Evolutionary conservation across 164 flowering plant genomes (phyloP).

Genomic region (Kalanchoe fedtschenkoi): DNA sequence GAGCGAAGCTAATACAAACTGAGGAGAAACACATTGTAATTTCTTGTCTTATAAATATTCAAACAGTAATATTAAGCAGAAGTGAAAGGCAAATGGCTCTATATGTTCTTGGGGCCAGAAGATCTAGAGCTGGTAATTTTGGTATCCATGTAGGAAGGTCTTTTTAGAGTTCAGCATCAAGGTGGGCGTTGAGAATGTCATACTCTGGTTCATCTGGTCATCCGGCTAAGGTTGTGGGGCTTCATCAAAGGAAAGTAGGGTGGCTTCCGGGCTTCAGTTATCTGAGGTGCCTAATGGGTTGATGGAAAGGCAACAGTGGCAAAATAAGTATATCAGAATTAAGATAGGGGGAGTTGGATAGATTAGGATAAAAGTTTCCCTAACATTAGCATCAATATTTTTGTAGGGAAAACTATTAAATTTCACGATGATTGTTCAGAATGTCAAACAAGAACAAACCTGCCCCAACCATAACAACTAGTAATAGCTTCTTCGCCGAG

Average conservation of each 20-base stretch:
- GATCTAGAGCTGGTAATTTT: conserved; percentile 17
- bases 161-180: conserved; percentile 25
- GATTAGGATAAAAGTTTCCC: not conserved
- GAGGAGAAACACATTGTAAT: not conserved
- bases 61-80: not conserved
- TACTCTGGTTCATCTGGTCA: conserved; percentile 74
- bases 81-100: not conserved
- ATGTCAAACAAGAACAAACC: too few relatives aligned
- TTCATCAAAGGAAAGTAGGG: conserved; percentile 49
- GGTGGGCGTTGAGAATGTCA: conserved; percentile 61
- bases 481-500: conserved; percentile 66
- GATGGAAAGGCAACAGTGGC: conserved; percentile 57
- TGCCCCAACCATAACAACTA: conserved; percentile 22
- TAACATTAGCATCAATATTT: not conserved
- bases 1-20: not conserved
- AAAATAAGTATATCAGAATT: conserved; percentile 20
- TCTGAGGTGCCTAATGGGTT: conserved; percentile 78
- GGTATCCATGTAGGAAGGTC: conserved; percentile 18
- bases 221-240: conserved; percentile 71
- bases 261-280: conserved; percentile 84
- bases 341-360: conserved; percentile 1
- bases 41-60: not conserved
- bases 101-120: conserved; percentile 21
- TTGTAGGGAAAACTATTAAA: too few relatives aligned
- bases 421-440: too few relatives aligned